Evolutionary conservation across 2,329 filamentous ascomycete genomes (phyloP).

Genomic region (Sclerotinia nivalis): DNA sequence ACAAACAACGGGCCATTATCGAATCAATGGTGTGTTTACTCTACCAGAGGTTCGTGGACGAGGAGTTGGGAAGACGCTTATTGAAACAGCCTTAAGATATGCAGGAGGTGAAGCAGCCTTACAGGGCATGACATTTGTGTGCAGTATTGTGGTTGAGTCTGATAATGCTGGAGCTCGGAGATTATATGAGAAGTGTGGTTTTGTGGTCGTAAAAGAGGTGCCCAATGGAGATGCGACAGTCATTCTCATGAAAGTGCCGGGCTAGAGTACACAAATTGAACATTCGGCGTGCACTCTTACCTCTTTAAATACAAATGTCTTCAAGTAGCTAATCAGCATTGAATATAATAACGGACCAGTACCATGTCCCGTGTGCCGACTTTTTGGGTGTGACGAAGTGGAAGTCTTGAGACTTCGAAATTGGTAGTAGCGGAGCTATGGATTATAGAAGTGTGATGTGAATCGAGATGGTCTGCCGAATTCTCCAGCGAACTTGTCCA

Average conservation of each 20-base stretch:
- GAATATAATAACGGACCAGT: background rate
- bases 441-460: background rate
- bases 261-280: background rate
- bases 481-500: too few species aligned
- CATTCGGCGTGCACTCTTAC: background rate
- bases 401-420: background rate
- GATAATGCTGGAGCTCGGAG: conserved; percentile 41
- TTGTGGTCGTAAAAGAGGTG: conserved; percentile 35
- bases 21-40: conserved; percentile 45
- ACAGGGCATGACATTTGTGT: conserved; percentile 31
- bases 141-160: conserved; percentile 43
- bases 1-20: conserved; percentile 35
- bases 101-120: conserved; percentile 36
- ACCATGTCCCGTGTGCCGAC: too few species aligned
- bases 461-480: too few species aligned
- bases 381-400: background rate
- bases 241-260: conserved; percentile 29
- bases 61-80: conserved; percentile 43
- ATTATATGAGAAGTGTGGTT: conserved; percentile 44
- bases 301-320: background rate
- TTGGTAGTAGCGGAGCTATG: background rate
- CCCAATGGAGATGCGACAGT: conserved; percentile 21
- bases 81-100: conserved; percentile 38
- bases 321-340: background rate
- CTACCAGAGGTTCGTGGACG: conserved; percentile 43